A percentile compares a stretch with the other conserved stretches of the same genome.
Conservation (phyloP, 441 rosid species). For the Syzygium malaccense region DNA sequence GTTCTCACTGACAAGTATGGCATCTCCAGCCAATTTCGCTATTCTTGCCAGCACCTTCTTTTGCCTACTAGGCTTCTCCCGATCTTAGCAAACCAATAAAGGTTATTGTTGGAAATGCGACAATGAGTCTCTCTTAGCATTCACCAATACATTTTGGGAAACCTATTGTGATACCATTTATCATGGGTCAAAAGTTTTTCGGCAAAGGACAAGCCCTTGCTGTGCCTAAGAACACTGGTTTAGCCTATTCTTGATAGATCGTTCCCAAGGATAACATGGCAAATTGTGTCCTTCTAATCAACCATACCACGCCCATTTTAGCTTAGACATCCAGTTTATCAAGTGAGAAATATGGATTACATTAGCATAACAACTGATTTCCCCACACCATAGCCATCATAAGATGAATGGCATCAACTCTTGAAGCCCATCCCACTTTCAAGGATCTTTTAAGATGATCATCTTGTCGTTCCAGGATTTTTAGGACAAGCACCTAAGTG, state of each 20-base stretch:
- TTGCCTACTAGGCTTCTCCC: rapidly evolving
- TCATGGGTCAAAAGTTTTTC: not conserved
- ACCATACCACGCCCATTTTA: not conserved
- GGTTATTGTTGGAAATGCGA: not conserved
- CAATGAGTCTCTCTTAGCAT: not conserved
- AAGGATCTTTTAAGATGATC: not conserved
- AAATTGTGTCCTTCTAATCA: not conserved
- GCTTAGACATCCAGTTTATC: rapidly evolving
- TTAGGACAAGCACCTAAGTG: not conserved
- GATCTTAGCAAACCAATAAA: not conserved
- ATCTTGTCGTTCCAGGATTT: not conserved
- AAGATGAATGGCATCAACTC: not conserved
- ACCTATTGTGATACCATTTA: not conserved
- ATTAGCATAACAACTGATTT: not conserved
- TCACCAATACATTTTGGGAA: not conserved
- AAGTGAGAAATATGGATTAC: not conserved
- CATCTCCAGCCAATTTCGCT: not conserved
- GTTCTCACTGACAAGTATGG: not conserved
- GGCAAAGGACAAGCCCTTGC: not conserved
- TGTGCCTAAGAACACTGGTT: rapidly evolving
- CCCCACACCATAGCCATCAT: rapidly evolving
- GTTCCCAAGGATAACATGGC: rapidly evolving
- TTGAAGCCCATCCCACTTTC: not conserved
- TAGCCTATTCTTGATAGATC: not conserved
- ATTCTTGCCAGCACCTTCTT: not conserved